Conservation (phyloP, 2,329 filamentous ascomycete genomes). For the Fusarium compactum region DNA sequence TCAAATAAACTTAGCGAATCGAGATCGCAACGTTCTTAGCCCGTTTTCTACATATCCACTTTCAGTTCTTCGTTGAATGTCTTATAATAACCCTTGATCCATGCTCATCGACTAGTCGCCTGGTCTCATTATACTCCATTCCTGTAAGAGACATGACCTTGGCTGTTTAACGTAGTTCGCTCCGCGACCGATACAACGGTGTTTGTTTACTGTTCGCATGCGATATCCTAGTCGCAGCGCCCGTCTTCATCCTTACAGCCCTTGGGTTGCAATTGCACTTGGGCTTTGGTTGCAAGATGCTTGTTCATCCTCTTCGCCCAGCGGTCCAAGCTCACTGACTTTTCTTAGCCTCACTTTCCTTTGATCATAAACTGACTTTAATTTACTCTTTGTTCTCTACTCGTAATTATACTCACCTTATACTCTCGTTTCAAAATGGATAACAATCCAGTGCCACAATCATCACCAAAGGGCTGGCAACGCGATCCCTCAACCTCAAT, state of each 20-base stretch:
- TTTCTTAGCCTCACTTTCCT: conserved; percentile 2
- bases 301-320: conserved; percentile 10
- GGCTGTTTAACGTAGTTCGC: conserved; percentile 5
- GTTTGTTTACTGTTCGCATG: conserved; percentile 33
- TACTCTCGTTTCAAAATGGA: conserved; percentile 12
- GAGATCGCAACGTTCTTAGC: conserved; percentile 24
- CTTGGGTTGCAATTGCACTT: not conserved
- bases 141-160: conserved; percentile 32
- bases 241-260: too few species aligned
- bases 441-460: not conserved
- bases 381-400: not conserved
- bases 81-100: conserved; percentile 27
- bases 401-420: not conserved
- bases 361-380: not conserved
- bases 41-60: conserved; percentile 10
- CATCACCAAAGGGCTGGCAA: not conserved
- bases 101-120: conserved; percentile 33
- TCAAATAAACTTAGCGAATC: conserved; percentile 34
- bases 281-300: conserved; percentile 5
- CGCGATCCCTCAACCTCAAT: conserved; percentile 15
- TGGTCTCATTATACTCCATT: conserved; percentile 38
- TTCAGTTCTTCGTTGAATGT: conserved; percentile 28
- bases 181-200: conserved; percentile 19
- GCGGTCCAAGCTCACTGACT: conserved; percentile 21
- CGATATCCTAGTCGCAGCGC: not conserved